Evolutionary conservation across 306 rosid genomes (phyloP).

Genomic region (Quercus suber): DNA sequence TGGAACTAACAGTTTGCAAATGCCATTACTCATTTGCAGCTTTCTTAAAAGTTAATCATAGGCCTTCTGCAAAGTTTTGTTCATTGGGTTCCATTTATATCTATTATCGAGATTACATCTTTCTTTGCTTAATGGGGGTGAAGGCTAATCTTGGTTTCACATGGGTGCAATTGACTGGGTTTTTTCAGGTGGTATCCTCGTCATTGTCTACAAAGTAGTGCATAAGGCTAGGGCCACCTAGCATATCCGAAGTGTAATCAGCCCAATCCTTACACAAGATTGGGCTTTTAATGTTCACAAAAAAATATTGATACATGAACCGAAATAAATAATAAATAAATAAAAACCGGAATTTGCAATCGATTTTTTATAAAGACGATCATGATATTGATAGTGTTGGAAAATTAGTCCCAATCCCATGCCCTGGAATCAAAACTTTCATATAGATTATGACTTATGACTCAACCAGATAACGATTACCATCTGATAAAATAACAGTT

Average conservation of each 20-base stretch:
- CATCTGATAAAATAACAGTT: neutral
- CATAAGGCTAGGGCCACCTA: too few species aligned
- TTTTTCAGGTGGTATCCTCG: too few species aligned
- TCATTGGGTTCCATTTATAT: neutral
- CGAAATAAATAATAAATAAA: too few species aligned
- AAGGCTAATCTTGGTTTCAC: neutral
- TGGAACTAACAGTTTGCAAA: constrained; percentile 67
- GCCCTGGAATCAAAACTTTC: neutral
- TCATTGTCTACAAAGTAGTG: too few species aligned
- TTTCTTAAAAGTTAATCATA: constrained; percentile 37
- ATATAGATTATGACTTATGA: neutral
- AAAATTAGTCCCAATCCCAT: neutral
- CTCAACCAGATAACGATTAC: constrained; percentile 8
- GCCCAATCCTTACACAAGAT: too few species aligned
- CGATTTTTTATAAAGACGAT: neutral
- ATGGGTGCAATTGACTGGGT: neutral
- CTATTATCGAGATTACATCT: neutral
- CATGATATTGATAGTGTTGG: neutral
- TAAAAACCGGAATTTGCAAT: too few species aligned
- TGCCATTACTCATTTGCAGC: constrained; percentile 51
- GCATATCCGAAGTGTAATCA: too few species aligned
- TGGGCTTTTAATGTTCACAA: too few species aligned
- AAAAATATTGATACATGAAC: too few species aligned
- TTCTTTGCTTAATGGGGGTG: neutral
- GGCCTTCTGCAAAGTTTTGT: constrained; percentile 39